phyloP scores from a whole-genome alignment of 495 filamentous ascomycete species.

The Eremomyces bilateralis region DNA sequence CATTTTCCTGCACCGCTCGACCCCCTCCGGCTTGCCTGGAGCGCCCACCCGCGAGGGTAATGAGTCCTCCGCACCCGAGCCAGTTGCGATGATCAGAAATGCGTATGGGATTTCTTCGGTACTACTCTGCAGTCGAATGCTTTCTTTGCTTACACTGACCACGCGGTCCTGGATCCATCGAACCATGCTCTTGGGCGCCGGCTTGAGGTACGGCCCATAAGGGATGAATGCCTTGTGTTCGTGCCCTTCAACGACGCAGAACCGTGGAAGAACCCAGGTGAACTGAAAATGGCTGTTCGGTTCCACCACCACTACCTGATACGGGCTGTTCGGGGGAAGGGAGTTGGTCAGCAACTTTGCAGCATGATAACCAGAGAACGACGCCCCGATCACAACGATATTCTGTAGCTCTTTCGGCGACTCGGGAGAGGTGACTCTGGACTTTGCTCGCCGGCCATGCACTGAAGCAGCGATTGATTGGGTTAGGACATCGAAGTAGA shows the following conservation, averaged over 20 bases:
- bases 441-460: no score
- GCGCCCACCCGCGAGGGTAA: slow-evolving; percentile 10
- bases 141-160: slow-evolving; percentile 1
- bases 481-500: no score
- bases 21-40: slow-evolving; percentile 4
- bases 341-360: slow-evolving; percentile 24
- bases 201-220: slow-evolving; percentile 18
- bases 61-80: slow-evolving; percentile 1
- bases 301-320: slow-evolving; percentile 32
- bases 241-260: slow-evolving; percentile 24
- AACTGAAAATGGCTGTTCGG: slow-evolving; percentile 37
- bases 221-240: slow-evolving; percentile 37
- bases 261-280: slow-evolving; percentile 30
- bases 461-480: no score
- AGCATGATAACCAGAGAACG: slow-evolving; percentile 29
- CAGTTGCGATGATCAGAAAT: slow-evolving; percentile 10
- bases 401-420: no score
- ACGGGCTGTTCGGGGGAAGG: slow-evolving; percentile 27
- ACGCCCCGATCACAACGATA: slow-evolving; percentile 33
- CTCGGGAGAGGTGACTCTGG: no score
- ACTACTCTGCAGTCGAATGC: slow-evolving; percentile 3
- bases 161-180: slow-evolving; percentile 15
- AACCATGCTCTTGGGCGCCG: slow-evolving; percentile 8
- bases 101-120: slow-evolving; percentile 6
- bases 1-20: slow-evolving; percentile 4